These are phyloP conservation scores for Biscutella auriculata DNA, from an alignment of 441 rosid genomes.

Conservation along the genomic window DNA sequence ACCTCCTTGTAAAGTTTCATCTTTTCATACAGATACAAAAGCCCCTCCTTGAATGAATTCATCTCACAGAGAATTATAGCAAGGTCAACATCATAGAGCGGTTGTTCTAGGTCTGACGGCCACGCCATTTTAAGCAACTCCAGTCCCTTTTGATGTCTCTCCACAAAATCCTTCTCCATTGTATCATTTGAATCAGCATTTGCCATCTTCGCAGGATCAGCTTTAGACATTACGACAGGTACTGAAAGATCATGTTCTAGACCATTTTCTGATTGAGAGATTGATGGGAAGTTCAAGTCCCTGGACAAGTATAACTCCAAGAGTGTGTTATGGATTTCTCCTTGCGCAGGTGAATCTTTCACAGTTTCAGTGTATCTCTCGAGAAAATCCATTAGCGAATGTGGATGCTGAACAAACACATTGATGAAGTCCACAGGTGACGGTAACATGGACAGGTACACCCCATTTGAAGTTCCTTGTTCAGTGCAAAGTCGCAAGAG, in stretches of 20 bases:
- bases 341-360: slow-evolving; percentile 91
- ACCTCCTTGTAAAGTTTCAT: slow-evolving; percentile 94
- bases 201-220: slow-evolving; percentile 33
- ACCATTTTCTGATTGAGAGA: slow-evolving; percentile 50
- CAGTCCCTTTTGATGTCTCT: slow-evolving; percentile 71
- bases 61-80: slow-evolving; percentile 90
- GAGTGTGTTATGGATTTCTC: slow-evolving; percentile 85
- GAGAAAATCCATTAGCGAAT: slow-evolving; percentile 77
- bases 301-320: slow-evolving; percentile 80
- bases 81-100: slow-evolving; percentile 91
- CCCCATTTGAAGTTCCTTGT: slow-evolving; percentile 50
- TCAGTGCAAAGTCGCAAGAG: slow-evolving; percentile 86
- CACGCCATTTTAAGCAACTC: slow-evolving; percentile 73
- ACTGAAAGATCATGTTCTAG: slow-evolving; percentile 37
- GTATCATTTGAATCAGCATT: slow-evolving; percentile 26
- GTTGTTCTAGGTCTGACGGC: slow-evolving; percentile 86
- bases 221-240: slow-evolving; percentile 21
- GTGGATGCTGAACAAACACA: slow-evolving; percentile 76
- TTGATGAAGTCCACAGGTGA: slow-evolving; percentile 96
- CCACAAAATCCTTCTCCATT: slow-evolving; percentile 27
- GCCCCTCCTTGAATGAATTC: slow-evolving; percentile 79
- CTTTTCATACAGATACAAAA: slow-evolving; percentile 82
- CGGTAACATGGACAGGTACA: slow-evolving; percentile 73
- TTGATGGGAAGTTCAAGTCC: slow-evolving; percentile 78
- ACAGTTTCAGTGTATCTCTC: slow-evolving; percentile 73